Conservation (phyloP, 352 stramenopile species). For the Globisporangium mamillatum region DNA sequence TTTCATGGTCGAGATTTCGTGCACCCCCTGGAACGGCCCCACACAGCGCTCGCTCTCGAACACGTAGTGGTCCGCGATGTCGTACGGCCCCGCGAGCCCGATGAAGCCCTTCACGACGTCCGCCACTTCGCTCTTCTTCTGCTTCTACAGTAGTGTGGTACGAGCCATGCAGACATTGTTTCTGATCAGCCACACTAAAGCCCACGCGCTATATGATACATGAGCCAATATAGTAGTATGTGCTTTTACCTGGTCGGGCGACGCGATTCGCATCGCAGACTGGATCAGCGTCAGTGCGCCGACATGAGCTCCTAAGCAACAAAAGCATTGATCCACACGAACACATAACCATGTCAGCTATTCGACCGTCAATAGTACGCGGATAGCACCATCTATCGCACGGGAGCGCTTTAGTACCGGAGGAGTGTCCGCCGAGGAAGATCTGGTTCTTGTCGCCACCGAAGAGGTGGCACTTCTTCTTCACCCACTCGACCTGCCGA, state of each 20-base stretch:
- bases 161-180: neutral
- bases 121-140: constrained; percentile 30
- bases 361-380: neutral
- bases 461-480: constrained; percentile 36
- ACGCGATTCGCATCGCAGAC: constrained; percentile 38
- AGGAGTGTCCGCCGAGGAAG: constrained; percentile 67
- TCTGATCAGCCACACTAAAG: neutral
- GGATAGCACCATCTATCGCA: neutral
- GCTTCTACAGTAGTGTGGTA: neutral
- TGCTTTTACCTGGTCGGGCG: neutral
- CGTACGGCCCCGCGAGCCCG: constrained; percentile 59
- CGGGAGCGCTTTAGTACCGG: constrained; percentile 20
- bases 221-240: neutral
- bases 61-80: constrained; percentile 74
- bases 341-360: neutral
- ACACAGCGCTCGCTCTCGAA: constrained; percentile 63
- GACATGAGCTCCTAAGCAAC: constrained; percentile 38
- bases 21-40: constrained; percentile 53
- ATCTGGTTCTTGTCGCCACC: constrained; percentile 50
- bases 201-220: neutral
- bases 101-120: constrained; percentile 54
- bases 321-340: neutral
- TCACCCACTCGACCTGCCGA: constrained; percentile 54
- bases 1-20: constrained; percentile 79
- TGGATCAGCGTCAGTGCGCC: constrained; percentile 51